Conservation (phyloP, 1,284 basidiomycete genomes). For the Fomitopsis schrenkii region DNA sequence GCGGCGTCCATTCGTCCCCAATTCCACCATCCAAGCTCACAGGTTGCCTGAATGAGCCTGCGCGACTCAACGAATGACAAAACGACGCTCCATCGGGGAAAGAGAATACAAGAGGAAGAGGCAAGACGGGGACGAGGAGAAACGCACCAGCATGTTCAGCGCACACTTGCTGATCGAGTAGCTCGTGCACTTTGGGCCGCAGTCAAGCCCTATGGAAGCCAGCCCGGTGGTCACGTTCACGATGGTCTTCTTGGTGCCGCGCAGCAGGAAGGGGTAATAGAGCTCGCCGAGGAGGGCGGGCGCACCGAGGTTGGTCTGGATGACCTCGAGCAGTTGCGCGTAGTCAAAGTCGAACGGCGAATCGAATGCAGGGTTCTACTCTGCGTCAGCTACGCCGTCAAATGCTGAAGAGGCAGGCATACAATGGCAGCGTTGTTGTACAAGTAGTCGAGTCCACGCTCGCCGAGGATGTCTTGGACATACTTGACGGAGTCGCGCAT, state of each 20-base stretch:
- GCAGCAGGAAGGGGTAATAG: slow-evolving; percentile 30
- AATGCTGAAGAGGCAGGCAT: slow-evolving; percentile 1
- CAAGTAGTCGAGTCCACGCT: slow-evolving; percentile 31
- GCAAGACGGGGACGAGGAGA: background rate
- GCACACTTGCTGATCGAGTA: slow-evolving; percentile 29
- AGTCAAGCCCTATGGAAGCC: slow-evolving; percentile 27
- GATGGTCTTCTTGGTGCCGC: slow-evolving; percentile 29
- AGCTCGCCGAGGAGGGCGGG: slow-evolving; percentile 30
- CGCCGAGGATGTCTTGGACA: slow-evolving; percentile 20
- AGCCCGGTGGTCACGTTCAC: slow-evolving; percentile 30
- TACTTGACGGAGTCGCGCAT: slow-evolving; percentile 20
- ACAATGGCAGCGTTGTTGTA: slow-evolving; percentile 37
- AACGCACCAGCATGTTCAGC: slow-evolving; percentile 29
- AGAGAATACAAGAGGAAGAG: no score
- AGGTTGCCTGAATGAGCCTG: no score
- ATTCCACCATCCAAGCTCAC: no score
- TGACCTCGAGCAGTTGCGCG: slow-evolving; percentile 14
- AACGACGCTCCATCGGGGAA: no score
- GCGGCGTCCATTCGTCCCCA: no score
- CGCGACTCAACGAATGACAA: no score
- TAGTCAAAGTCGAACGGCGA: slow-evolving; percentile 21
- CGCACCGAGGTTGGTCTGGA: slow-evolving; percentile 31
- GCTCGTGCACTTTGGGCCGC: slow-evolving; percentile 18
- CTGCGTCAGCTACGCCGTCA: background rate
- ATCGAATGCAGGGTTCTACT: slow-evolving; percentile 21